phyloP scores from a whole-genome alignment of 2,329 filamentous ascomycete species.

The Leptographium lundbergii region DNA sequence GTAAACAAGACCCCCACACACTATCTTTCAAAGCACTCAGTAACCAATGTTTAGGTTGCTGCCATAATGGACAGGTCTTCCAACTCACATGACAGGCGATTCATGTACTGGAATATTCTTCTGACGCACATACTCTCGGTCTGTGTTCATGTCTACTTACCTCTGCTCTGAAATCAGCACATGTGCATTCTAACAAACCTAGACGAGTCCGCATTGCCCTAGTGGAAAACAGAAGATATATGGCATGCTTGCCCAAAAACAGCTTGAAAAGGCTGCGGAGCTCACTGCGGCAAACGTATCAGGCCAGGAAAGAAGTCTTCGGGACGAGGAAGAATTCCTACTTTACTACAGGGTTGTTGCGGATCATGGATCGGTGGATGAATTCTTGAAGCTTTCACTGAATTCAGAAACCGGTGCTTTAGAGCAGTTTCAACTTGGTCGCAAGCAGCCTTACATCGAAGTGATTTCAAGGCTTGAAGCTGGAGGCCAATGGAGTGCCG shows the following conservation, averaged over 20 bases:
- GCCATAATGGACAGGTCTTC: conserved; percentile 38
- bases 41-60: conserved; percentile 31
- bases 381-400: conserved; percentile 25
- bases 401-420: conserved; percentile 29
- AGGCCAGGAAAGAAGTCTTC: conserved; percentile 19
- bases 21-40: background rate
- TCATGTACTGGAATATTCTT: conserved; percentile 42
- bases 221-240: conserved; percentile 39
- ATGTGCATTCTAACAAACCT: conserved; percentile 11
- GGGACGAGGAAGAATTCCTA: conserved; percentile 36
- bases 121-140: conserved; percentile 42
- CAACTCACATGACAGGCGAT: conserved; percentile 30
- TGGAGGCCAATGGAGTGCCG: conserved; percentile 26
- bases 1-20: conserved; percentile 17
- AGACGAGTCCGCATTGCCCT: conserved; percentile 34
- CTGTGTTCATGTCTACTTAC: background rate
- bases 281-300: conserved; percentile 14
- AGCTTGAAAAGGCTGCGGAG: conserved; percentile 31
- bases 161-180: background rate
- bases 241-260: conserved; percentile 35
- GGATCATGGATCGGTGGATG: conserved; percentile 27
- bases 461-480: conserved; percentile 24
- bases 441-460: conserved; percentile 34
- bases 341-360: conserved; percentile 35
- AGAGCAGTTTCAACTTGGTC: conserved; percentile 30